Evolutionary conservation across 257 asterid genomes (phyloP).

Genomic region (Capsicum pubescens): DNA sequence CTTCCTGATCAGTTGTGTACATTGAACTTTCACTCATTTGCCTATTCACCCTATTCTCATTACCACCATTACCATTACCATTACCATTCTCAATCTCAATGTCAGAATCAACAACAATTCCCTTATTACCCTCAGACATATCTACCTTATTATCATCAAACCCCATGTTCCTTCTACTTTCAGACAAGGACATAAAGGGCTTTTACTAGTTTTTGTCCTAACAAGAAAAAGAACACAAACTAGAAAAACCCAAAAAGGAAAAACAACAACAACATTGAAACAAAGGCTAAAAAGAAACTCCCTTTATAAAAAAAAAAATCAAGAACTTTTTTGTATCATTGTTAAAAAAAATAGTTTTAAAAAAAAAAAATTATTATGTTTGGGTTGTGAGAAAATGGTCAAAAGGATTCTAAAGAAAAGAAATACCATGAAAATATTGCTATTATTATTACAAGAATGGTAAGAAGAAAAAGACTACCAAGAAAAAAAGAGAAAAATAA

Average conservation of each 20-base stretch:
- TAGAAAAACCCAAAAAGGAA: constrained; percentile 14
- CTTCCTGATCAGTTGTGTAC: constrained; percentile 72
- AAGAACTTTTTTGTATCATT: not conserved
- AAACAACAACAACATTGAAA: constrained; percentile 18
- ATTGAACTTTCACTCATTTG: constrained; percentile 75
- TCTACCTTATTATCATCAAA: constrained; percentile 62
- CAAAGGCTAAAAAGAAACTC: constrained; percentile 25
- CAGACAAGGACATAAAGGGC: constrained; percentile 63
- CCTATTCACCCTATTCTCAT: constrained; percentile 42
- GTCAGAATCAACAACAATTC: constrained; percentile 31
- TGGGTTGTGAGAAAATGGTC: constrained; percentile 7
- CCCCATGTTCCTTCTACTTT: constrained; percentile 75
- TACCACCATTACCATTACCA: no score
- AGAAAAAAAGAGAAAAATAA: constrained; percentile 20
- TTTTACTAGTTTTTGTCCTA: constrained; percentile 22
- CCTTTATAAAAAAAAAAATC: not conserved
- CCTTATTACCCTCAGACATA: constrained; percentile 36
- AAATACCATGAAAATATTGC: not conserved
- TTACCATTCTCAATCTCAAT: not conserved
- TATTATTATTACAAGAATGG: constrained; percentile 20
- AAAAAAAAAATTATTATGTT: not conserved
- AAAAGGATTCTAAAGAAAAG: constrained; percentile 49
- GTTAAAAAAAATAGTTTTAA: not conserved
- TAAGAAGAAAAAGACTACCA: constrained; percentile 15
- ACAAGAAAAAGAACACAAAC: constrained; percentile 25